These are phyloP conservation scores for Sequoia sempervirens DNA, from an alignment of 75 land plant species.

Conservation along the genomic window DNA sequence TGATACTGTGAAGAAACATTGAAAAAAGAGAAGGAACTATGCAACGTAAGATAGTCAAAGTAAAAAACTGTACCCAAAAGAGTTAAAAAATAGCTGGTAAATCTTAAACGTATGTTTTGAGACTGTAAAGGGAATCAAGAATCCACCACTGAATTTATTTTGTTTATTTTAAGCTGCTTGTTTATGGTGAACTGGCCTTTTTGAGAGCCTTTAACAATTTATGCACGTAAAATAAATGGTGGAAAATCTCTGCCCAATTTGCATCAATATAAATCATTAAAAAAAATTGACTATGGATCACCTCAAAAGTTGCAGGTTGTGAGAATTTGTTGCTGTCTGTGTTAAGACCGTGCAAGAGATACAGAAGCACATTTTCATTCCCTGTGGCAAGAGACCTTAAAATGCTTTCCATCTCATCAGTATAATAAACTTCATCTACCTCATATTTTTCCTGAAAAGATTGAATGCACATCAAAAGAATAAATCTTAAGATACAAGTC, in stretches of 20 bases:
- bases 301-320: constrained; percentile 84
- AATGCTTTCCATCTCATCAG: constrained; percentile 63
- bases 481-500: background rate
- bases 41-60: background rate
- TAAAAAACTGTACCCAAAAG: background rate
- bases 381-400: constrained; percentile 25
- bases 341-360: constrained; percentile 80
- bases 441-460: constrained; percentile 62
- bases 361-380: constrained; percentile 44
- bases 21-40: background rate
- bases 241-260: background rate
- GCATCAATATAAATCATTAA: background rate
- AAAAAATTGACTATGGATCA: background rate
- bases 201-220: background rate
- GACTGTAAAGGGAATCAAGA: background rate
- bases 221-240: background rate
- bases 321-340: constrained; percentile 82
- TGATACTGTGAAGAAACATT: background rate
- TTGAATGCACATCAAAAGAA: background rate
- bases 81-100: background rate
- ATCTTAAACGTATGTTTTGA: background rate
- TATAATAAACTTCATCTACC: constrained; percentile 58
- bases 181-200: background rate
- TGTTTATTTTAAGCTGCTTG: background rate
- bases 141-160: background rate